Evolutionary conservation across 805 yeast species (phyloP), one percentile per base, ranked within the genome.

Genomic region (Wickerhamiella spandovensis): DNA sequence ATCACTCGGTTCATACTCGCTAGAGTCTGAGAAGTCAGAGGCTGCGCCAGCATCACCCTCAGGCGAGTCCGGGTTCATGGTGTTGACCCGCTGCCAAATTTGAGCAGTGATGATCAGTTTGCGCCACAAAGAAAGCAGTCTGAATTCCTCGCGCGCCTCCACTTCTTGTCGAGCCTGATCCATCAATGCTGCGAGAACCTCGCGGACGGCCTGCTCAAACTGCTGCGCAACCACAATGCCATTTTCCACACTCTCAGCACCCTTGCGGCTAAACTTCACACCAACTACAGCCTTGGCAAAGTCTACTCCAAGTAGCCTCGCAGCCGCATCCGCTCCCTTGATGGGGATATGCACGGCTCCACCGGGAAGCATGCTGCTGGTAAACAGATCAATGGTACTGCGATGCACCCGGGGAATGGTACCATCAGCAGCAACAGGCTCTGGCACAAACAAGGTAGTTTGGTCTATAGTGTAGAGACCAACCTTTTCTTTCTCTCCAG

Each of bases 251-350:
- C 94, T 90, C 10, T 78, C 79, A 4, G 60, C 51, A 9, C 58
- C 60, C 3, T 52, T 47, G 5, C 53, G 48, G 8, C 54, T 74
- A 65, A 84, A 92, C 50, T 86, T 92, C 67, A 92, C 90, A 0
- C 89, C 86, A 2, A 82, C 81, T 1, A 88, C 89, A 0, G 97
- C 97, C 46, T 78, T 81, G 0, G 95, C 97, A 67, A 73, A 87
- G 56, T 86, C 95, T 6, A 90, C 72, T 0, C 75, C 78, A 10
- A 89, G 58, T 0, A 79, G 61, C 51, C 74, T 75, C 0, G 95
- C 95, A 0, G 97, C 96, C 46, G 71, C 72, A 38, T 75, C 78
- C 0, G 84, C 78, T 51, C 73, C 64, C 38, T 59, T 54, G 72
- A 56, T 76, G 65, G 5, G 73, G 5, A 88, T 67, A 49, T 85